Evolutionary conservation across 371 early-diverging fungal genomes (phyloP).

Genomic region (Fennellomyces sp.): DNA sequence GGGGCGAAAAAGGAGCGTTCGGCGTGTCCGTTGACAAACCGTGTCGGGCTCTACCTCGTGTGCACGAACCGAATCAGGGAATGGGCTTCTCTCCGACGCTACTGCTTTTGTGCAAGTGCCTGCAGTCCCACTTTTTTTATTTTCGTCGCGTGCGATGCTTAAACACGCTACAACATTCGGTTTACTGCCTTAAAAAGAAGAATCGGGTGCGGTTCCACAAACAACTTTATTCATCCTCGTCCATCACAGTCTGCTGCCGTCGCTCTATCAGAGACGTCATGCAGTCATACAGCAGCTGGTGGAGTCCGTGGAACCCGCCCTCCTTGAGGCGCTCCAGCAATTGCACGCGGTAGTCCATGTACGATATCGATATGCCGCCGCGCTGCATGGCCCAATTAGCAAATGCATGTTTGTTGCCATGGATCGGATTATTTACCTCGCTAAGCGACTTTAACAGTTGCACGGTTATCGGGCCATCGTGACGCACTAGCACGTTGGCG

Average conservation of each 20-base stretch:
- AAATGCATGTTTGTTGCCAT: not conserved
- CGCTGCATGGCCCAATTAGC: constrained; percentile 9
- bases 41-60: constrained; percentile 5
- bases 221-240: constrained; percentile 1
- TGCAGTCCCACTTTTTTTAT: constrained; percentile 2
- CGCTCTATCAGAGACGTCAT: constrained; percentile 41
- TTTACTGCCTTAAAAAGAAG: not conserved
- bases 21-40: constrained; percentile 3
- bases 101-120: not conserved
- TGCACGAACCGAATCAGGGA: constrained; percentile 2
- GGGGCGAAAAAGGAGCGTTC: constrained; percentile 5
- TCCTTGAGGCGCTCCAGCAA: constrained; percentile 47
- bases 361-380: constrained; percentile 41
- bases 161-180: not conserved
- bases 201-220: not conserved
- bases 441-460: constrained; percentile 15
- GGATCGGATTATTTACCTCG: too few relatives aligned
- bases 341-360: constrained; percentile 50
- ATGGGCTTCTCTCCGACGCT: not conserved
- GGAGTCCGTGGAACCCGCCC: constrained; percentile 50
- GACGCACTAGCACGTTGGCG: not conserved
- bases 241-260: not conserved
- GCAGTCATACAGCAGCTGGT: constrained; percentile 47
- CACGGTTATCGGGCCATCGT: constrained; percentile 28
- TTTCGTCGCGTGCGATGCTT: constrained; percentile 1